Base-by-base conservation (phyloP, 768 basidiomycete genomes). In the Boletellus sp. region DNA sequence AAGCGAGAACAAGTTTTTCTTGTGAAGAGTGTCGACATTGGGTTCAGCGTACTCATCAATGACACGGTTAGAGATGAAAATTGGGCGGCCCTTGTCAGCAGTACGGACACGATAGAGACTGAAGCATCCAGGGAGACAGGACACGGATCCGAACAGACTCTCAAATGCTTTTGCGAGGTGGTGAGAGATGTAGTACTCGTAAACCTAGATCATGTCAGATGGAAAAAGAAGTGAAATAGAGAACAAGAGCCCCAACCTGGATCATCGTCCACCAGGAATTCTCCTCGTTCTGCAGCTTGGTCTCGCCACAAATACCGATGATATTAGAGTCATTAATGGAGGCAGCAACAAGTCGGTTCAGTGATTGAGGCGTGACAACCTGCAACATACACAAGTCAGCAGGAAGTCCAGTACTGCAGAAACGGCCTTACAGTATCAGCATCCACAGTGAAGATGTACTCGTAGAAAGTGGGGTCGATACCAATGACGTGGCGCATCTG, bases 181-280 rank as follows among this genome's bases (percentile, higher is more conserved):
- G 56, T 81, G 81, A 0, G 80, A 84, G 48, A 83, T 79, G 65
- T 81, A 85, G 66, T 84, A 85, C 59, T 83, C 80, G 71, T 84
- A 83, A 17, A 85, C 81, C 78, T 81, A 51, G 16, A 45, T 37
- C 1, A 12, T 39, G 34, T 57, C 38, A 59, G 54, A 45, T 22
- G 16, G 19, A 33, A 24, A 28, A 11, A 28, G 26, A 5, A 24
- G 34, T 35, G 20, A 20, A 16, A 26, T 2, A 12, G 10, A 47
- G 10, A n/a, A 34, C 5, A 13, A 20, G 17, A 10, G 20, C 2
- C 24, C 70, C 51, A 31, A 78, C 80, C 72, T 86, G 85, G 51
- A 85, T 85, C 83, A 86, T 86, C 10, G 86, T 87, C 73, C 86
- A 87, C 76, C 85, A 82, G 22, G 83, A 85, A 24, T 76, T 72